Evolutionary conservation across 257 asterid genomes (phyloP).

Genomic region (Solanum sitiens): DNA sequence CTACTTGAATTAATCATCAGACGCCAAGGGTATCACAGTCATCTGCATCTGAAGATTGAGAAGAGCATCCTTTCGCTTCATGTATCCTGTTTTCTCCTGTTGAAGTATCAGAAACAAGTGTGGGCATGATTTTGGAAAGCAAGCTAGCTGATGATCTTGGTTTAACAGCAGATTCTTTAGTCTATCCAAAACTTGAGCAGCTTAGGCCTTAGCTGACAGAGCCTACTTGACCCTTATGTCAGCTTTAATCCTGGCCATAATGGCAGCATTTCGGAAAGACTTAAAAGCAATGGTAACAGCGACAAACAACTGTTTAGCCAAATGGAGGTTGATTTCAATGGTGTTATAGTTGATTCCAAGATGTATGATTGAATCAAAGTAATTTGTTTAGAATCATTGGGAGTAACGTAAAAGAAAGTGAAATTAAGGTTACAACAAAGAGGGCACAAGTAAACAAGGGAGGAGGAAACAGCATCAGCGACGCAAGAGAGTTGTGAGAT

Average conservation of each 20-base stretch:
- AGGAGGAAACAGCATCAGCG: background rate
- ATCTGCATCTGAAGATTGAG: background rate
- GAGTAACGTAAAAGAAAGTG: background rate
- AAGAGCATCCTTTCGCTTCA: background rate
- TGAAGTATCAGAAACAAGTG: background rate
- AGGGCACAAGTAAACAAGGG: background rate
- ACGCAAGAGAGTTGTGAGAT: background rate
- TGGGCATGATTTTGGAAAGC: background rate
- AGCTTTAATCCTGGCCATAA: background rate
- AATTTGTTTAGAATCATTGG: background rate
- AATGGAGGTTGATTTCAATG: background rate
- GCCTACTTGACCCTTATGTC: background rate
- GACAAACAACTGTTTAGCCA: background rate
- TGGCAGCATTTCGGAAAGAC: background rate
- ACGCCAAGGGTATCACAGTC: background rate
- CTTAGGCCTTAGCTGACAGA: background rate
- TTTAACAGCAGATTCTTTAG: background rate
- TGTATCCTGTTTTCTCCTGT: background rate
- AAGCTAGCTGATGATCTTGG: background rate
- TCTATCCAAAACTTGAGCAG: background rate
- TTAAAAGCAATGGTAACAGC: background rate
- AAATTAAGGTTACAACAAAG: background rate
- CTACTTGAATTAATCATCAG: background rate
- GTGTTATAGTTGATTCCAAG: background rate
- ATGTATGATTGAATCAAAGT: too few species aligned